Percentiles rank a stretch among this genome's conserved stretches.
Conservation (phyloP, 2,329 filamentous ascomycete genomes). For the Fusarium foetens region DNA sequence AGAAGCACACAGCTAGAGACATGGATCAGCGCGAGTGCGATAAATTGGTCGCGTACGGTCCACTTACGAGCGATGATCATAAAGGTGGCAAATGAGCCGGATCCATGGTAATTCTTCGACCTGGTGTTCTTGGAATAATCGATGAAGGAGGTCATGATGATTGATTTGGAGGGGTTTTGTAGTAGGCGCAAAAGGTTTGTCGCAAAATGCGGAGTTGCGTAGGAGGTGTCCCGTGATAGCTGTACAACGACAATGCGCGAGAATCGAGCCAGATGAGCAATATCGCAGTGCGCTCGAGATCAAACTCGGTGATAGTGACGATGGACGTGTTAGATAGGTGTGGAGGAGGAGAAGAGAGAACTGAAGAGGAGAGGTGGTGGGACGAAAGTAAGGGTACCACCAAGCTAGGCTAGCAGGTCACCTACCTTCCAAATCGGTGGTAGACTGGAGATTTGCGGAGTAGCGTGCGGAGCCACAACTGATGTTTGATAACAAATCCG, state of each 20-base stretch:
- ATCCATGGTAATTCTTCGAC: conserved; percentile 67
- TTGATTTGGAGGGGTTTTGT: conserved; percentile 18
- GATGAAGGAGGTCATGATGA: conserved; percentile 53
- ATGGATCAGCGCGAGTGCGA: conserved; percentile 1
- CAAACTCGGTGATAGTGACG: conserved; percentile 9
- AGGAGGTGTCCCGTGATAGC: neutral
- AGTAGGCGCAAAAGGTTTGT: conserved; percentile 16
- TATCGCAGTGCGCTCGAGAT: conserved; percentile 16
- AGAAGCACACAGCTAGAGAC: conserved; percentile 84
- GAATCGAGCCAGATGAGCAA: neutral
- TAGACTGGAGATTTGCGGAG: conserved; percentile 33
- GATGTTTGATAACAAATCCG: neutral
- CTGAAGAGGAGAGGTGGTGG: conserved; percentile 24
- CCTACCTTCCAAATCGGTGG: conserved; percentile 44
- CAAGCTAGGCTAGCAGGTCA: conserved; percentile 13
- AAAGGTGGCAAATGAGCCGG: conserved; percentile 89
- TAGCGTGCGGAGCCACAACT: neutral
- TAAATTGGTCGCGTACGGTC: conserved; percentile 13
- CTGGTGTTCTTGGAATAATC: conserved; percentile 67
- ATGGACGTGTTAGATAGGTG: conserved; percentile 3
- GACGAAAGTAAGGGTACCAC: conserved; percentile 23
- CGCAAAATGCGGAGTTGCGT: conserved; percentile 18
- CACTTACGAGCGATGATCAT: conserved; percentile 93
- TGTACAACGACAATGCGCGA: neutral
- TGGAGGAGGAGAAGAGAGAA: conserved; percentile 17